Evolutionary conservation across 805 yeast genomes (phyloP).

Genomic region (Ogataea ramenticola): DNA sequence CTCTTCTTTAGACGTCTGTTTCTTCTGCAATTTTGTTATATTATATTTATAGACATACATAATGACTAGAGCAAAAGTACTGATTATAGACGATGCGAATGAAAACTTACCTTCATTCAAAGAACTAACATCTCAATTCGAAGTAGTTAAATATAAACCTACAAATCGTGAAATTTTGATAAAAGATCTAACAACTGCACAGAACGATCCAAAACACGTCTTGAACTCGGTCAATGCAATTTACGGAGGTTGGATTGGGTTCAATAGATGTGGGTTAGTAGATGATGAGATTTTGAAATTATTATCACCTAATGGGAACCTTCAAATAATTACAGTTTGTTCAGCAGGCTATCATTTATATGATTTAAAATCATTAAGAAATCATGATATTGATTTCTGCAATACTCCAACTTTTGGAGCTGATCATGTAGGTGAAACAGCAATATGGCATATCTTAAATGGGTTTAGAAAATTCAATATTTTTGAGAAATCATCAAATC

Average conservation of each 20-base stretch:
- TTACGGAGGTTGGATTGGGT: conserved; percentile 46
- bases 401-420: conserved; percentile 57
- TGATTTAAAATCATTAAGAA: conserved; percentile 30
- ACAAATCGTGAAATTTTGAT: conserved; percentile 33
- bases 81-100: neutral
- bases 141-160: conserved; percentile 31
- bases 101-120: neutral
- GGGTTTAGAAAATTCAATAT: conserved; percentile 51
- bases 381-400: conserved; percentile 41
- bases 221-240: conserved; percentile 37
- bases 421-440: conserved; percentile 69
- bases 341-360: conserved; percentile 46
- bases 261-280: conserved; percentile 38
- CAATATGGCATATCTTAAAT: conserved; percentile 48
- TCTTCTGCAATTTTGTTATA: too few relatives aligned
- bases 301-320: conserved; percentile 30
- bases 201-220: conserved; percentile 1
- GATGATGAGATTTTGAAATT: conserved; percentile 30
- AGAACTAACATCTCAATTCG: conserved; percentile 18
- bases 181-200: conserved; percentile 30
- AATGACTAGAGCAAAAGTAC: neutral
- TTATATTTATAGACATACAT: neutral
- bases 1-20: too few relatives aligned
- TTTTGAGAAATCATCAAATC: conserved; percentile 36
- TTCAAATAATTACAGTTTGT: conserved; percentile 44